A percentile compares a stretch with the other conserved stretches of the same genome.
phyloP scores from a whole-genome alignment of 2,329 filamentous ascomycete genomes.

The Scopulariopsis brevicaulis region DNA sequence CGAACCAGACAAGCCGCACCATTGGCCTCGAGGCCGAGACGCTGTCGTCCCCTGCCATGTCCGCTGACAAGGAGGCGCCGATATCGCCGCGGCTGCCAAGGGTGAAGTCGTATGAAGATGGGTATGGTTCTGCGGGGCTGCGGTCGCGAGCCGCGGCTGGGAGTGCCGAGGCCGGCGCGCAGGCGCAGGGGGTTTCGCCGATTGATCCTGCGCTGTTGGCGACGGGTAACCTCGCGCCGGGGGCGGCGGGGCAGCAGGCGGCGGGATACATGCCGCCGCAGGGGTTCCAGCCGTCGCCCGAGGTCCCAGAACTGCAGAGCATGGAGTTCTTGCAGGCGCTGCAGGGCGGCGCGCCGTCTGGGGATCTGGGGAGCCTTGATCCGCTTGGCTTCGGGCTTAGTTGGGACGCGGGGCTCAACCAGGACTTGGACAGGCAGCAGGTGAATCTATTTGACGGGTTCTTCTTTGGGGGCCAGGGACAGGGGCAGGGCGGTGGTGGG shows the following conservation, averaged over 20 bases:
- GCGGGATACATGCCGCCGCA: slow-evolving; percentile 16
- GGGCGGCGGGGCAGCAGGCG: slow-evolving; percentile 19
- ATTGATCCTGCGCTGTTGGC: slow-evolving; percentile 33
- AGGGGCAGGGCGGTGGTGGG: slow-evolving; percentile 16
- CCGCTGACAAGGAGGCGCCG: slow-evolving; percentile 21
- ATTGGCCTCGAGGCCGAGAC: slow-evolving; percentile 24
- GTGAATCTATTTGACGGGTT: slow-evolving; percentile 63
- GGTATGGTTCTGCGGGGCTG: slow-evolving; percentile 15
- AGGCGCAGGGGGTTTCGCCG: slow-evolving; percentile 11
- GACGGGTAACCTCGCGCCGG: slow-evolving; percentile 26
- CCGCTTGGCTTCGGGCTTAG: slow-evolving; percentile 53
- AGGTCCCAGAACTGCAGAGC: slow-evolving; percentile 36
- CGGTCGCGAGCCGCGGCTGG: slow-evolving; percentile 16
- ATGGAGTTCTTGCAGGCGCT: slow-evolving; percentile 43
- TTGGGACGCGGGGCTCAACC: slow-evolving; percentile 53
- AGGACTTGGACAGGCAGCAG: slow-evolving; percentile 44
- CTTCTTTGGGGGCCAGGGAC: slow-evolving; percentile 50
- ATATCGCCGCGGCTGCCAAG: slow-evolving; percentile 26
- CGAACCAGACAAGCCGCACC: slow-evolving; percentile 8
- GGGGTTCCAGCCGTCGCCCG: slow-evolving; percentile 11
- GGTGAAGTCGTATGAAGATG: slow-evolving; percentile 17
- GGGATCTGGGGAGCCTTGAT: slow-evolving; percentile 42
- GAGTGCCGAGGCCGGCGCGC: slow-evolving; percentile 7
- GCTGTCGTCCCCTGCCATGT: slow-evolving; percentile 27
- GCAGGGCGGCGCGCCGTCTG: slow-evolving; percentile 9